Evolutionary conservation across 345 rosid species (phyloP).

Genomic region (Dovyalis caffra): DNA sequence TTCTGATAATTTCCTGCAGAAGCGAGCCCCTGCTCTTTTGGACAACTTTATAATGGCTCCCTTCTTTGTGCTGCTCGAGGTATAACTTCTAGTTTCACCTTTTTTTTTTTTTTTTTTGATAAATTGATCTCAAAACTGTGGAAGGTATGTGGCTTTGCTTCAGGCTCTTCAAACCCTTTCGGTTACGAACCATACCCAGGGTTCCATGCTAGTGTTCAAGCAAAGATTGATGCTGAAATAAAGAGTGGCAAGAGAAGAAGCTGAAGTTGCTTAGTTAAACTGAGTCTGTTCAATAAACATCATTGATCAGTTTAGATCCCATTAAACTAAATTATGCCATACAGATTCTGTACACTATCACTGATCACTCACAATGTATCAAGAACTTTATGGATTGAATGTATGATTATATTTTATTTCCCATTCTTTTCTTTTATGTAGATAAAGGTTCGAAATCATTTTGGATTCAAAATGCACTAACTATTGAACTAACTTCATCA

Average conservation of each 20-base stretch:
- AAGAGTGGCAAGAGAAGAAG: slow-evolving; percentile 51
- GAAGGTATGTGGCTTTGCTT: slow-evolving; percentile 10
- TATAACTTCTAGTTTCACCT: slow-evolving; percentile 15
- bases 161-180: slow-evolving; percentile 54
- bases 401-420: neutral
- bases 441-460: neutral
- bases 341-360: neutral
- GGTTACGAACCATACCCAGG: slow-evolving; percentile 87
- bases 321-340: neutral
- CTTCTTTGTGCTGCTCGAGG: slow-evolving; percentile 65
- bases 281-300: neutral
- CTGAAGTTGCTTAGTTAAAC: slow-evolving; percentile 22
- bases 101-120: no score
- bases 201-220: slow-evolving; percentile 58
- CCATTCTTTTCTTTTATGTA: neutral
- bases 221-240: slow-evolving; percentile 55
- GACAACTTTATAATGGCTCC: slow-evolving; percentile 69
- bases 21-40: slow-evolving; percentile 62
- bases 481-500: no score
- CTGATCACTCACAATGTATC: neutral
- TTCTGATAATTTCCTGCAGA: slow-evolving; percentile 32
- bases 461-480: neutral
- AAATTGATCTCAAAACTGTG: neutral
- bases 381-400: neutral
- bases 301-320: neutral